phyloP scores from a whole-genome alignment of 2,329 filamentous ascomycete genomes.

The Microcyclospora tardicrescens region DNA sequence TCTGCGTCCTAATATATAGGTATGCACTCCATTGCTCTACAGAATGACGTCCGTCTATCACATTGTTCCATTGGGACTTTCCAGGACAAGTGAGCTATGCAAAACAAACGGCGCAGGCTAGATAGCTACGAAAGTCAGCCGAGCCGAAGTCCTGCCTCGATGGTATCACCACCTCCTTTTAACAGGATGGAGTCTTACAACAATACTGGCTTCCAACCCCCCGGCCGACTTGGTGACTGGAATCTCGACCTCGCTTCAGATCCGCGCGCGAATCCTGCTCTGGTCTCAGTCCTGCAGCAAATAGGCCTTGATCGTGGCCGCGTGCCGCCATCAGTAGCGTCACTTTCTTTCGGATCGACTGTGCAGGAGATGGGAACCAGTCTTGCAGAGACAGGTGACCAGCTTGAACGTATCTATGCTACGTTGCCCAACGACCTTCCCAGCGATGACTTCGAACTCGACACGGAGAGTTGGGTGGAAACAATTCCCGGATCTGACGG shows the following conservation, averaged over 20 bases:
- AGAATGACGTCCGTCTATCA: too few relatives aligned
- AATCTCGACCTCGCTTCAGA: not conserved
- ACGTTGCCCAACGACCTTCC: slow-evolving; percentile 49
- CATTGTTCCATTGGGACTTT: too few relatives aligned
- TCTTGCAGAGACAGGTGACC: not conserved
- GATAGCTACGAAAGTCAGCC: too few relatives aligned
- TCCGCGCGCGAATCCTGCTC: not conserved
- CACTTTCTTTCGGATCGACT: slow-evolving; percentile 1
- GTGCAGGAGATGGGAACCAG: slow-evolving; percentile 1
- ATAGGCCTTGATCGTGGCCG: not conserved
- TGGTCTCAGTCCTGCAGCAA: not conserved
- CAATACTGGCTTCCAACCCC: not conserved
- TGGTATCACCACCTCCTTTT: not conserved
- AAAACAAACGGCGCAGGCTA: too few relatives aligned
- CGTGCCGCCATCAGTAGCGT: not conserved
- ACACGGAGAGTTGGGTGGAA: slow-evolving; percentile 1
- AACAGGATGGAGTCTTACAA: slow-evolving; percentile 1
- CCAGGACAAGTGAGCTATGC: too few relatives aligned
- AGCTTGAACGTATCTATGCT: slow-evolving; percentile 58
- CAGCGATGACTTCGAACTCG: slow-evolving; percentile 1
- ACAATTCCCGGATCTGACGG: slow-evolving; percentile 4
- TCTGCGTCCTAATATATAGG: too few relatives aligned
- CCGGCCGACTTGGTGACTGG: slow-evolving; percentile 1
- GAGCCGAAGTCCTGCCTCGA: too few relatives aligned
- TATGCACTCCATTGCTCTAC: too few relatives aligned